These are phyloP conservation scores for Monosporascus cannonballus DNA, from an alignment of 2,329 filamentous ascomycete genomes.

Conservation along the genomic window DNA sequence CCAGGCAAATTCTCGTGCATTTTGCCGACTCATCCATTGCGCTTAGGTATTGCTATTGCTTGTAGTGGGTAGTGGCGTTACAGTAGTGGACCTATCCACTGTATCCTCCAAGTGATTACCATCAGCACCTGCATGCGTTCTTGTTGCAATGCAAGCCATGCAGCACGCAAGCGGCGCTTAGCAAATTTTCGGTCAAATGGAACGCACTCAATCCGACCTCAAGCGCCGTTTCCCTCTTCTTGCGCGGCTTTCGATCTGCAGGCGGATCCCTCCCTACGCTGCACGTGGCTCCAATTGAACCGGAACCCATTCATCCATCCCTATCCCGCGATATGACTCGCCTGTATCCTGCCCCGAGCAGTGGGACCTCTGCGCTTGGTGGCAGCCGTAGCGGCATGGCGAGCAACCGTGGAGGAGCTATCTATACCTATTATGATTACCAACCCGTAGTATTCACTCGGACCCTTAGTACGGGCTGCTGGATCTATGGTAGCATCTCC, in stretches of 20 bases:
- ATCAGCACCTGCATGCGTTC: neutral
- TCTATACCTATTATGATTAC: neutral
- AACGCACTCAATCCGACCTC: neutral
- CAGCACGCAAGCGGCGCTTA: slow-evolving; percentile 1
- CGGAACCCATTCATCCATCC: neutral
- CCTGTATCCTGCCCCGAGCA: neutral
- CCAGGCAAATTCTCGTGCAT: too few relatives aligned
- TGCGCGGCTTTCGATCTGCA: neutral
- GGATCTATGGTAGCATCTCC: neutral
- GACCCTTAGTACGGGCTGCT: neutral
- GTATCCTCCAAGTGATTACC: neutral
- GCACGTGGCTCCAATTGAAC: neutral
- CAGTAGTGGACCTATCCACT: neutral
- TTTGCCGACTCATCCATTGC: too few relatives aligned
- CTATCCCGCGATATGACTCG: neutral
- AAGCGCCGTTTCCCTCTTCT: neutral
- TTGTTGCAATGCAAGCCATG: neutral
- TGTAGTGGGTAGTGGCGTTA: neutral
- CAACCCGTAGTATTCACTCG: neutral
- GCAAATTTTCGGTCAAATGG: neutral
- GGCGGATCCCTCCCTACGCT: neutral
- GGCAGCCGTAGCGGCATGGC: too few relatives aligned
- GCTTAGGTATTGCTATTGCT: too few relatives aligned
- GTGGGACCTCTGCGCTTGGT: neutral
- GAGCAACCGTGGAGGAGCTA: too few relatives aligned